These are phyloP conservation scores for Curvularia verruculosa DNA, from an alignment of 2,329 filamentous ascomycete genomes.

Conservation along the genomic window DNA sequence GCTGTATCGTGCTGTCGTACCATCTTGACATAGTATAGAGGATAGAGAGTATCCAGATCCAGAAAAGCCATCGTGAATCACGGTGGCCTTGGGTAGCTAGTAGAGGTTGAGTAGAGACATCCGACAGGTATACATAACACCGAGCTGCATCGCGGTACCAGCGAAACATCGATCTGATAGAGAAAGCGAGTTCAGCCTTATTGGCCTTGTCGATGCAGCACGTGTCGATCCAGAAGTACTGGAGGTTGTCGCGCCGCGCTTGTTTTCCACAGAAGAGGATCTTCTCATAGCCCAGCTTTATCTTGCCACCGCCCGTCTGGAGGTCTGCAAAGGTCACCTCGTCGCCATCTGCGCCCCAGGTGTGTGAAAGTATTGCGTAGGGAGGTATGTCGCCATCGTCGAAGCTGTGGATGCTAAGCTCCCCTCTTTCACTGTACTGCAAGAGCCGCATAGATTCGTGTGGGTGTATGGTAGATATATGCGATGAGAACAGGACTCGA, in stretches of 20 bases:
- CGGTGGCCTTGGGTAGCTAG: neutral
- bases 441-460: slow-evolving; percentile 21
- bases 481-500: neutral
- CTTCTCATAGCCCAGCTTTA: slow-evolving; percentile 10
- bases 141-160: neutral
- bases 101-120: neutral
- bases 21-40: neutral
- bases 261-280: slow-evolving; percentile 5
- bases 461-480: slow-evolving; percentile 5
- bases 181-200: neutral
- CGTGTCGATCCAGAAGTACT: slow-evolving; percentile 14
- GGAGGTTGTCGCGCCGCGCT: neutral
- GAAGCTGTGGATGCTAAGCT: slow-evolving; percentile 8
- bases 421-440: slow-evolving; percentile 13
- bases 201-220: slow-evolving; percentile 1
- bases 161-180: slow-evolving; percentile 6
- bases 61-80: neutral
- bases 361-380: slow-evolving; percentile 40
- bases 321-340: slow-evolving; percentile 37
- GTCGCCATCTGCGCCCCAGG: slow-evolving; percentile 31
- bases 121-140: neutral
- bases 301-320: slow-evolving; percentile 7
- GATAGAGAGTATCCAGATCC: neutral
- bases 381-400: slow-evolving; percentile 6
- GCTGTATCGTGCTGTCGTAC: neutral